Percentiles rank a stretch among this genome's conserved stretches.
phyloP scores from a whole-genome alignment of 225 moss, liverwort and hornwort genomes.

The Rhytidiadelphus loreus region DNA sequence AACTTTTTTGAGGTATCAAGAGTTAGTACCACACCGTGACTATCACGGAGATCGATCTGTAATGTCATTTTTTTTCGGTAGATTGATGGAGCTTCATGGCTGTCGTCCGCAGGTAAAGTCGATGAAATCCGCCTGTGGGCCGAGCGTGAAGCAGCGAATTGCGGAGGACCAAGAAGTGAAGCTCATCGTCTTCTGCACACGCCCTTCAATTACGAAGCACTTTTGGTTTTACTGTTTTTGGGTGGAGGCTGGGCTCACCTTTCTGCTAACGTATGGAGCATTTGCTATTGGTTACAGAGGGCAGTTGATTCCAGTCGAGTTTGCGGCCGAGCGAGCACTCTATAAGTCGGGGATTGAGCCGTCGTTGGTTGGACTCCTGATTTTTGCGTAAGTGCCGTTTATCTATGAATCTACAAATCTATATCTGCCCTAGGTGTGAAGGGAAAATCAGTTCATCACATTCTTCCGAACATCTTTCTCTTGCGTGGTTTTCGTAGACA shows the following conservation, averaged over 20 bases:
- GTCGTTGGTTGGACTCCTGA: conserved; percentile 11
- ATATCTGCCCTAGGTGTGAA: not conserved
- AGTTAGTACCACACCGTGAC: not conserved
- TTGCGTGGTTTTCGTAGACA: not conserved
- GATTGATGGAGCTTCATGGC: not conserved
- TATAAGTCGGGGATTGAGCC: conserved; percentile 17
- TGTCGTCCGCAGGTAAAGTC: conserved; percentile 16
- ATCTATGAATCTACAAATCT: not conserved
- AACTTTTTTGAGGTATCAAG: not conserved
- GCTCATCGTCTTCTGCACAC: conserved; percentile 39
- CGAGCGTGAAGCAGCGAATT: conserved; percentile 37
- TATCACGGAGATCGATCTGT: not conserved
- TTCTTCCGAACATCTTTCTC: not conserved
- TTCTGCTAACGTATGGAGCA: conserved; percentile 44
- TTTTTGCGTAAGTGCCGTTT: conserved; percentile 24
- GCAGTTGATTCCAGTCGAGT: not conserved
- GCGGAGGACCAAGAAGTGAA: conserved; percentile 51
- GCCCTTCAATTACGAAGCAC: conserved; percentile 15
- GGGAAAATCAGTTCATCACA: not conserved
- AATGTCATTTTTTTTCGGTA: not conserved
- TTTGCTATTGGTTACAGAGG: conserved; percentile 15
- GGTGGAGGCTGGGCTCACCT: conserved; percentile 33
- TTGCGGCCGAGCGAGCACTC: not conserved
- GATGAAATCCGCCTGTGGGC: conserved; percentile 28
- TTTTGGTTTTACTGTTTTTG: conserved; percentile 42